A percentile compares a stretch with the other conserved stretches of the same genome.
Evolutionary conservation across 345 rosid genomes (phyloP).

Genomic region (Euphorbia lathyris): DNA sequence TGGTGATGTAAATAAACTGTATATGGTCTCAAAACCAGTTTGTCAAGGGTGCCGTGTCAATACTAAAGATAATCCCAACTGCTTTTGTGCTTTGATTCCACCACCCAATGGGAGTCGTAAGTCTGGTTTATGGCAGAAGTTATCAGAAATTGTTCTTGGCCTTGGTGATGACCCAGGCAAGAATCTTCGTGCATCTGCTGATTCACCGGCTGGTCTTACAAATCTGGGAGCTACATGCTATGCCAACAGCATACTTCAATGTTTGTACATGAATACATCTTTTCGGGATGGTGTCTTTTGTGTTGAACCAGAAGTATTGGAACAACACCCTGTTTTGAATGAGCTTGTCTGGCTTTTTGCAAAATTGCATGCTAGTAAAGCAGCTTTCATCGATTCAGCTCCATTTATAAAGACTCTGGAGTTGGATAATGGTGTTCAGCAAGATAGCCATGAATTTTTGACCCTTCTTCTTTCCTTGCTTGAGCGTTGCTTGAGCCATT

Average conservation of each 20-base stretch:
- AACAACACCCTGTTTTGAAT: constrained; percentile 75
- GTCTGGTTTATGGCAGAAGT: constrained; percentile 92
- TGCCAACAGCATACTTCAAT: constrained; percentile 96
- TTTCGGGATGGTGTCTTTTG: constrained; percentile 81
- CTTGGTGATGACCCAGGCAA: constrained; percentile 67
- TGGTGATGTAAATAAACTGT: constrained; percentile 63
- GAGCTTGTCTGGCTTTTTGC: constrained; percentile 87
- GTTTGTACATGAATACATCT: constrained; percentile 77
- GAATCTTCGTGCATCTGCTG: constrained; percentile 62
- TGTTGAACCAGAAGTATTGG: constrained; percentile 69
- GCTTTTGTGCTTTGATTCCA: constrained; percentile 84
- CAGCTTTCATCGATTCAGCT: constrained; percentile 85
- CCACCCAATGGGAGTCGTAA: constrained; percentile 79
- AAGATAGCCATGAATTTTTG: constrained; percentile 96
- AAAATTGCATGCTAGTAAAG: constrained; percentile 72
- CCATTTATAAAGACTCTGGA: constrained; percentile 89
- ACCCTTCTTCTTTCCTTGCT: constrained; percentile 91
- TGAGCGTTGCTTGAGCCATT: constrained; percentile 75
- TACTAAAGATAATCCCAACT: constrained; percentile 90
- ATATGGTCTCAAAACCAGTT: constrained; percentile 65
- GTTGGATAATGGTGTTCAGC: constrained; percentile 92
- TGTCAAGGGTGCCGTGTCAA: constrained; percentile 97
- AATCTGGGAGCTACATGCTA: constrained; percentile 97
- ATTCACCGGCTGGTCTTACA: constrained; percentile 86
- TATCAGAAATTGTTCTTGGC: constrained; percentile 56